Evolutionary conservation across 1,284 basidiomycete species (phyloP).

Genomic region (Ustilago cynodontis): DNA sequence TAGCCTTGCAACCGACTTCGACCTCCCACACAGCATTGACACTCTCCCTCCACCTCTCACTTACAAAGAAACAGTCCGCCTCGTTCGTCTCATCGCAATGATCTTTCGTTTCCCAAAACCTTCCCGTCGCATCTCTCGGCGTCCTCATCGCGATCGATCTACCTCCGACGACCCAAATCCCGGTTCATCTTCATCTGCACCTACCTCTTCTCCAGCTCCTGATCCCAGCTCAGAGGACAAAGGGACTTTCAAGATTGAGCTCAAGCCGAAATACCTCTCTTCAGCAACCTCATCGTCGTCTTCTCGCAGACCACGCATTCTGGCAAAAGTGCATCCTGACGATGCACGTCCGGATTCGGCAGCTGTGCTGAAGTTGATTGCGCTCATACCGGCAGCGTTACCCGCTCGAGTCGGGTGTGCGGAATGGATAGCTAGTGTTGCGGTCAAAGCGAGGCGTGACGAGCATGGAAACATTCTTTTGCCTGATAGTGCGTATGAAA

Average conservation of each 20-base stretch:
- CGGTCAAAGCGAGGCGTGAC: constrained; percentile 30
- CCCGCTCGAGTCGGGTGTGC: constrained; percentile 13
- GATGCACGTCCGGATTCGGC: constrained; percentile 21
- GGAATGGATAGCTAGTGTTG: constrained; percentile 22
- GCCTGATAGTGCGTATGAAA: constrained; percentile 15
- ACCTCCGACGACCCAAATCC: not conserved
- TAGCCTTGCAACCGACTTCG: not conserved
- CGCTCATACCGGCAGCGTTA: constrained; percentile 31
- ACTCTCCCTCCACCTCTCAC: constrained; percentile 21
- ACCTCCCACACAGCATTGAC: not conserved
- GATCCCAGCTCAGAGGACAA: not conserved
- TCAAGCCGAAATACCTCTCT: constrained; percentile 30
- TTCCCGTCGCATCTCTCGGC: constrained; percentile 27
- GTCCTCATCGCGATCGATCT: not conserved
- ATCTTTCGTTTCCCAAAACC: constrained; percentile 48
- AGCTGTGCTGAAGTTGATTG: constrained; percentile 30
- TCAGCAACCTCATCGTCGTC: not conserved
- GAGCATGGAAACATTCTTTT: constrained; percentile 36
- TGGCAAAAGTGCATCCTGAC: constrained; percentile 27
- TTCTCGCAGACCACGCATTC: constrained; percentile 21
- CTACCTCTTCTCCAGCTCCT: not conserved
- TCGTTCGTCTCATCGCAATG: constrained; percentile 38
- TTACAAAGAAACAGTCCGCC: constrained; percentile 45
- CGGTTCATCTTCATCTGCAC: not conserved
- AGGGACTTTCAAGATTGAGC: constrained; percentile 10